These are phyloP conservation scores for Aspergillus alliaceus DNA, from an alignment of 2,329 filamentous ascomycete genomes.

Conservation along the genomic window DNA sequence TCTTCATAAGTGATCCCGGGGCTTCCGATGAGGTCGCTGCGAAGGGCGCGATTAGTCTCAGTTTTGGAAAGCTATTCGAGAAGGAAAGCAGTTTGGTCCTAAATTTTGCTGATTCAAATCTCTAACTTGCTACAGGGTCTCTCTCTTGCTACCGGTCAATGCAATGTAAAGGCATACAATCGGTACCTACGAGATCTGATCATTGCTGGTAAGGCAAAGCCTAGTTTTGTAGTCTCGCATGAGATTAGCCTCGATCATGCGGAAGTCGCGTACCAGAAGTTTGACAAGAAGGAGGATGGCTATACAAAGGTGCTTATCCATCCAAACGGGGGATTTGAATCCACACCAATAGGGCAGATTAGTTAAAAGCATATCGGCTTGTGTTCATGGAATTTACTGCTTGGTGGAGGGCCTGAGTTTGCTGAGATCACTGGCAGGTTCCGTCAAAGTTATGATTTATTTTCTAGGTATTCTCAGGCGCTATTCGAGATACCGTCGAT, in stretches of 20 bases:
- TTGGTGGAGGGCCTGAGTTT: not conserved
- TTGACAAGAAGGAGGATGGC: constrained; percentile 65
- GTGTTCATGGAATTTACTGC: not conserved
- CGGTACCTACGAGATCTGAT: constrained; percentile 66
- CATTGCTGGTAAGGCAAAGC: constrained; percentile 63
- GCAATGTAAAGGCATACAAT: constrained; percentile 69
- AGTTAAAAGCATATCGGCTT: not conserved
- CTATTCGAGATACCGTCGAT: too few species aligned
- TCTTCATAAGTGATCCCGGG: constrained; percentile 54
- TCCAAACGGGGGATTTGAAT: constrained; percentile 53
- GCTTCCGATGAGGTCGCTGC: constrained; percentile 60
- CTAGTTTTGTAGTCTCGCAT: constrained; percentile 66
- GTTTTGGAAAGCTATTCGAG: constrained; percentile 68
- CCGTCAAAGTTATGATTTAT: not conserved
- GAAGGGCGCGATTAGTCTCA: constrained; percentile 64
- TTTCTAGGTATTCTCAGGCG: not conserved
- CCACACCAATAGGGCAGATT: not conserved
- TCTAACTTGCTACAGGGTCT: constrained; percentile 48
- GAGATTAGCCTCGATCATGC: constrained; percentile 64
- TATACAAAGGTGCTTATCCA: constrained; percentile 69
- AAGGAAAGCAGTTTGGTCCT: constrained; percentile 47
- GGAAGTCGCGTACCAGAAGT: constrained; percentile 62
- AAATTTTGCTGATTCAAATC: too few species aligned
- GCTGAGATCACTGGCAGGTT: not conserved
- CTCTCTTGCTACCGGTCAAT: constrained; percentile 62